Base-by-base conservation (phyloP, 495 filamentous ascomycete species). In the Astrothelium macrocarpum region DNA sequence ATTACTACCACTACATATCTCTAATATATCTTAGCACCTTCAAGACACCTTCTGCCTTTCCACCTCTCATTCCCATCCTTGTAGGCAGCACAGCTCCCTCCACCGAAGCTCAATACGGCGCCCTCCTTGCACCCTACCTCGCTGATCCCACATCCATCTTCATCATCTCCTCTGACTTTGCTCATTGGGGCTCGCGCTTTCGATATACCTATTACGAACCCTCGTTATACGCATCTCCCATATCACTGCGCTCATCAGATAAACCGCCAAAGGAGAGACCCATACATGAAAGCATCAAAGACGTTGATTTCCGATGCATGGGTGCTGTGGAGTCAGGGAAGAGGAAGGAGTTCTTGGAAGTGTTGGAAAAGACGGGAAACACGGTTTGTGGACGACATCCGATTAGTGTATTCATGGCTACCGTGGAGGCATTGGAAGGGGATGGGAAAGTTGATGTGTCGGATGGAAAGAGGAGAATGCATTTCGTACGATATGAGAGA, bases 311-410 rank as follows among this genome's bases (percentile, higher is more conserved):
- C 45, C 76, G 85, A 62, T 87, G 90, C 45, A 97, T 99, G 81
- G 81, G 84, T 59, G 89, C 91, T 1, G 85, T 97, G 53, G 85
- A 89, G 60, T 83, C 82, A 1, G 92, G 94, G 1, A 79, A 74
- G 14, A 85, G 95, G 68, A 75, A 79, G 12, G 75, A 74, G 1
- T 97, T 96, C 71, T 76, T 89, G 34, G 78, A 85, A 3, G 81
- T 81, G 26, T 74, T 97, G 43, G 75, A 82, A 39, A 76, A 80
- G 42, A 97, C 91, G 0, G 84, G 82, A 36, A 99, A 99, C 68
- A 97, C 94, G 0, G 90, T 99, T 32, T 99, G 94, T 68, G 94
- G 94, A 59, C 79, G 91, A 46, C 95, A 99, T 79, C 94, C 94
- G 0, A 97, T 99, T 68, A 91, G 95, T 0, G 87, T 99, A 14